These are phyloP conservation scores for Coniochaeta sp. DNA, from an alignment of 2,329 filamentous ascomycete genomes.

Conservation along the genomic window DNA sequence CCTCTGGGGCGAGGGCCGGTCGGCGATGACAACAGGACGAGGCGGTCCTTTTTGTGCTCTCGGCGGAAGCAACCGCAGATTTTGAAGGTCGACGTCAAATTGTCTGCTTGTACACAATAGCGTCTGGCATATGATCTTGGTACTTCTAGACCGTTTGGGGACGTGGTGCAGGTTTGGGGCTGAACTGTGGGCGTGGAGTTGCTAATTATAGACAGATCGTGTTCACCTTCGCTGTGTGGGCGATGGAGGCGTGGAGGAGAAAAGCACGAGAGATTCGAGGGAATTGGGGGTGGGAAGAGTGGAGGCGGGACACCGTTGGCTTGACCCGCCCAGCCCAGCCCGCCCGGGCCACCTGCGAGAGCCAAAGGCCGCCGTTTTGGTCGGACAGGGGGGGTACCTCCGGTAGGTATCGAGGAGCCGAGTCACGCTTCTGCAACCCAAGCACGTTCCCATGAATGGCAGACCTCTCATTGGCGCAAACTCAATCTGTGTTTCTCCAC, in stretches of 20 bases:
- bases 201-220: conserved; percentile 7
- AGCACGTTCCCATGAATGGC: background rate
- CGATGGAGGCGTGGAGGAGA: conserved; percentile 1
- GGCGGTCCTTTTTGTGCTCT: conserved; percentile 15
- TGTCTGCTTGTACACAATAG: conserved; percentile 8
- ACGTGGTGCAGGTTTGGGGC: conserved; percentile 2
- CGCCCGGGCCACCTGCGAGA: background rate
- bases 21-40: conserved; percentile 12
- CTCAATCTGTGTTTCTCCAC: background rate
- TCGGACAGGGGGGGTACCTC: background rate
- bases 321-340: background rate
- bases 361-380: background rate
- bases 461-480: background rate
- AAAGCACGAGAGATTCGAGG: conserved; percentile 1
- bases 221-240: conserved; percentile 4
- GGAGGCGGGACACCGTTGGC: background rate
- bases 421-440: conserved; percentile 1
- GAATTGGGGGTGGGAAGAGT: conserved; percentile 1
- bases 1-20: conserved; percentile 3
- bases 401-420: background rate
- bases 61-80: conserved; percentile 10
- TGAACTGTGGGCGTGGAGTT: conserved; percentile 5
- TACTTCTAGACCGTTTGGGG: background rate
- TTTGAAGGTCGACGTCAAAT: conserved; percentile 14
- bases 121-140: background rate